Base-by-base conservation (phyloP, 495 filamentous ascomycete species). In the Emericellopsis terricola region DNA sequence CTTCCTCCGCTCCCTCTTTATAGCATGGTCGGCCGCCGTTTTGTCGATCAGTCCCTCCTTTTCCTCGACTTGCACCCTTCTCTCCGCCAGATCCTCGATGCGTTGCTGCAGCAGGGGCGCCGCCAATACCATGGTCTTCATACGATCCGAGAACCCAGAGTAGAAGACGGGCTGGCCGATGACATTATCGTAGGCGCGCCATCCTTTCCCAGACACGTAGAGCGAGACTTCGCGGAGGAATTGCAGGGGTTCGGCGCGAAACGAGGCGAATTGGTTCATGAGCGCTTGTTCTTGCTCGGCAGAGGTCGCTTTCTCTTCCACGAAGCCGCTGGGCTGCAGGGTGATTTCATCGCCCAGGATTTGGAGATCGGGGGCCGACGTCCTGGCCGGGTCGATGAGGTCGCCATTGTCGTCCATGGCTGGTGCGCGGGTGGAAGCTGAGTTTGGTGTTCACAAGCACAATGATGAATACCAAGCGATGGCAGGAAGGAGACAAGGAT, bases 131-230 rank as follows among this genome's bases (percentile, higher is more conserved):
- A 60, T 55, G 11, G 55, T 52, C 56, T 78, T 91, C 73, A 97
- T 94, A 28, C 80, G 71, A 39, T 94, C 89, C 23, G 73, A 73
- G 55, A 92, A 97, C 13, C 89, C 89, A 4, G 75, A 57, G 51
- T 94, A 96, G 62, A 85, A 96, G 23, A 94, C 76, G 1, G 82
- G 81, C 52, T 93, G 87, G 9, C 89, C 89, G 42, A 94, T 72
- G 41, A 82, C 65, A 35, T 79, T 62, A 51, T 94, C 82, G 61
- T 97, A 97, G 39, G 78, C 78, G 34, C 89, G 74, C 89, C 89
- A 97, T 36, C 83, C 85, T 3, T 77, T 77, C 34, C 89, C 89
- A 4, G 78, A 82, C 41, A 94, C 77, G 52, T 94, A 81, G 29
- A 91, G 61, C 36, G 76, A 81, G 39, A 96, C 76, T 60, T 97